Evolutionary conservation across 257 asterid genomes (phyloP).

Genomic region (Solanum bulbocastanum): DNA sequence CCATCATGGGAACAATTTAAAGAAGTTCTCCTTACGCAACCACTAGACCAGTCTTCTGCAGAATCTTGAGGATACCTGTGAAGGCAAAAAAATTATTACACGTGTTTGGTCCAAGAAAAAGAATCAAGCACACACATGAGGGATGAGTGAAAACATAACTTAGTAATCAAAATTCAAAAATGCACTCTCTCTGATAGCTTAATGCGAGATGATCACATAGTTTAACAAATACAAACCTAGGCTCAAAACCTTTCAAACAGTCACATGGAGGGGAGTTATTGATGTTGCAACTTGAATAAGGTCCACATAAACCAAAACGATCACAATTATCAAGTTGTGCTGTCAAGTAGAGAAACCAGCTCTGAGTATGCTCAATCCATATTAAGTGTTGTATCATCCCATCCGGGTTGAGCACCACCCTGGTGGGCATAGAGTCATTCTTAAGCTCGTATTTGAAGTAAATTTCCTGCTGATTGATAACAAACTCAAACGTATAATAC

Average conservation of each 20-base stretch:
- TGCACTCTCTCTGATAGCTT: background rate
- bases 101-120: background rate
- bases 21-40: slow-evolving; percentile 15
- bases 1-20: slow-evolving; percentile 16
- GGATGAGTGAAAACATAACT: background rate
- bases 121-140: background rate
- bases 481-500: background rate
- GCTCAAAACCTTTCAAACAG: slow-evolving; percentile 19
- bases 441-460: background rate
- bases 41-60: slow-evolving; percentile 18
- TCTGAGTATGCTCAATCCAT: slow-evolving; percentile 14
- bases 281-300: slow-evolving; percentile 5
- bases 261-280: slow-evolving; percentile 6
- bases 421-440: background rate
- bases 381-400: background rate
- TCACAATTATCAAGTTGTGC: slow-evolving; percentile 23
- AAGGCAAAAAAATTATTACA: background rate
- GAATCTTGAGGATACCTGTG: slow-evolving; percentile 10
- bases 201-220: background rate
- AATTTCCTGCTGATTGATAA: background rate
- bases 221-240: background rate
- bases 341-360: slow-evolving; percentile 8
- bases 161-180: background rate
- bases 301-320: slow-evolving; percentile 17
- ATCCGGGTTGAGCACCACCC: background rate